A percentile compares a stretch with the other conserved stretches of the same genome.
Conservation (phyloP, 2,329 filamentous ascomycete genomes). For the Coleophoma cylindrospora region DNA sequence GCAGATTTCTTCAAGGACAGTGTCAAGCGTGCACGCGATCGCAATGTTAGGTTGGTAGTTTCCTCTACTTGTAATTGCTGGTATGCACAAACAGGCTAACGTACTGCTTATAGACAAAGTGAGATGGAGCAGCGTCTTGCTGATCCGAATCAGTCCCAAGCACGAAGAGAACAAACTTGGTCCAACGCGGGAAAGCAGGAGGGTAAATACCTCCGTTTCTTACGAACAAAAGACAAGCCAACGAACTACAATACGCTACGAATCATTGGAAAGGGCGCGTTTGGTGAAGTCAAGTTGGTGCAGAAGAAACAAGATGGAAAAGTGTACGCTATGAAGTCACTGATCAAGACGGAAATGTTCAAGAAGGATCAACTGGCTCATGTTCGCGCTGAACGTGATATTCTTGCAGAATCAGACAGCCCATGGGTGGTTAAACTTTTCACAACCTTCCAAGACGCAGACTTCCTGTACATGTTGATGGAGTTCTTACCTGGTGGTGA, state of each 20-base stretch:
- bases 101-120: conserved; percentile 61
- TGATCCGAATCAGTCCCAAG: conserved; percentile 68
- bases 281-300: conserved; percentile 96
- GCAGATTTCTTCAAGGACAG: conserved; percentile 98
- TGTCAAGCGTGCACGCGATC: conserved; percentile 89
- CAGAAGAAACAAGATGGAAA: conserved; percentile 95
- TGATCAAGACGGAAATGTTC: conserved; percentile 99
- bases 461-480: conserved; percentile 99
- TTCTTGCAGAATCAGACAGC: conserved; percentile 97
- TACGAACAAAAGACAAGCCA: conserved; percentile 87
- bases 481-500: conserved; percentile 98
- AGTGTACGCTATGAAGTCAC: conserved; percentile 96
- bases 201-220: conserved; percentile 87
- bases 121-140: conserved; percentile 84
- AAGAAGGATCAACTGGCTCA: conserved; percentile 98
- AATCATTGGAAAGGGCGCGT: conserved; percentile 98
- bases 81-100: conserved; percentile 6
- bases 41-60: conserved; percentile 76
- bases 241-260: conserved; percentile 96
- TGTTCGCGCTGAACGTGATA: conserved; percentile 95
- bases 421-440: conserved; percentile 98
- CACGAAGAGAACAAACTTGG: conserved; percentile 79
- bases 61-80: background rate
- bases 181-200: conserved; percentile 82
- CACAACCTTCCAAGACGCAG: conserved; percentile 94